Percentiles rank a stretch among this genome's conserved stretches.
Conservation (phyloP, 306 rosid genomes). For the Vigna mungo region DNA sequence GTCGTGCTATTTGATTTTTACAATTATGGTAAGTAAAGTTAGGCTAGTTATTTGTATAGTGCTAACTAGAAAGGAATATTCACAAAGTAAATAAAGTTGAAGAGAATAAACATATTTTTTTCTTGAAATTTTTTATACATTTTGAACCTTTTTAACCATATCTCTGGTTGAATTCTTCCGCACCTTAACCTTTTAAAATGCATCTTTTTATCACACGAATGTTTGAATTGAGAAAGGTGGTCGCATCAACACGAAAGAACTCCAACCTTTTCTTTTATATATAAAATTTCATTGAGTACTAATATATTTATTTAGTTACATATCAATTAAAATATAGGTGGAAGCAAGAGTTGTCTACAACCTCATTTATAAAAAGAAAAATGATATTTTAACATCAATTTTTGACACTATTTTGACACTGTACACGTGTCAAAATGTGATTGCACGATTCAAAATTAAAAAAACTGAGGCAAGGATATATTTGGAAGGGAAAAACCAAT, state of each 20-base stretch:
- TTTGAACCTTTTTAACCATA: not conserved
- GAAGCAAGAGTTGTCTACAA: not conserved
- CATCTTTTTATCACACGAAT: not conserved
- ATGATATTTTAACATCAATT: too few species aligned
- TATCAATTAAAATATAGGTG: too few species aligned
- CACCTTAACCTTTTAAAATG: not conserved
- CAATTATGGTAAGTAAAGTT: not conserved
- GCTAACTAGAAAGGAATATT: not conserved
- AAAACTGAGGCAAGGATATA: too few species aligned
- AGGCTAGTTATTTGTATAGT: not conserved
- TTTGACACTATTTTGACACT: too few species aligned
- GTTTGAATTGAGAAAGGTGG: conserved; percentile 2
- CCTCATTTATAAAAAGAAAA: not conserved
- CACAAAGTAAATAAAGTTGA: not conserved
- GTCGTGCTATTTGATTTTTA: conserved; percentile 12
- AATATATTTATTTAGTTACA: too few species aligned
- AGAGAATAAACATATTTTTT: not conserved
- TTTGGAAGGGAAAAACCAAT: too few species aligned
- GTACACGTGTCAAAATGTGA: too few species aligned
- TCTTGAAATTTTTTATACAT: not conserved
- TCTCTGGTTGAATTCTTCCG: conserved; percentile 10
- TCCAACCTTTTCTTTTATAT: not conserved
- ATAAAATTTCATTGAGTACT: not conserved
- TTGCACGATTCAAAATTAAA: too few species aligned
- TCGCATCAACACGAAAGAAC: not conserved